Conservation (phyloP, 768 basidiomycete genomes). For the Trametes coccinea region DNA sequence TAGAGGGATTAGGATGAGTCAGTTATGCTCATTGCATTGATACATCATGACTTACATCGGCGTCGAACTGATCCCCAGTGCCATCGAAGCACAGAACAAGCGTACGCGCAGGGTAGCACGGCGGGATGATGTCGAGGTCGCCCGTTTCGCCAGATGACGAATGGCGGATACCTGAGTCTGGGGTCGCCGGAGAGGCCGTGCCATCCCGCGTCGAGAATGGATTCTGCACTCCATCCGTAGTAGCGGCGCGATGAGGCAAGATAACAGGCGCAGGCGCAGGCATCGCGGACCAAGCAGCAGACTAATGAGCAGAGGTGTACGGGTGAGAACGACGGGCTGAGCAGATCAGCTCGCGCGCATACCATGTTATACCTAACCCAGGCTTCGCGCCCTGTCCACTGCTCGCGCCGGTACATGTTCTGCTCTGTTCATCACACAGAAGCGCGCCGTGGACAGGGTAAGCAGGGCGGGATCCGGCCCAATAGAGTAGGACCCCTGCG, state of each 20-base stretch:
- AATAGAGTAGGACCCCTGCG: neutral
- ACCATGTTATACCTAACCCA: no score
- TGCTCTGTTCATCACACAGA: neutral
- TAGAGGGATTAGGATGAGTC: no score
- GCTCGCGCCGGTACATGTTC: neutral
- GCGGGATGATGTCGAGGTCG: slow-evolving; percentile 25
- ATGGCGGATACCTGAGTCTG: neutral
- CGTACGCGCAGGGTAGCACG: slow-evolving; percentile 40
- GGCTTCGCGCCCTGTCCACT: no score
- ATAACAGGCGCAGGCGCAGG: neutral
- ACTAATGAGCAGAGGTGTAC: neutral
- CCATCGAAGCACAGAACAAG: slow-evolving; percentile 74
- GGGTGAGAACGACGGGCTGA: neutral
- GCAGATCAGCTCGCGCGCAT: no score
- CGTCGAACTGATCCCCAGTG: slow-evolving; percentile 64
- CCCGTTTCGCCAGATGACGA: slow-evolving; percentile 9
- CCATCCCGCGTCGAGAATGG: neutral
- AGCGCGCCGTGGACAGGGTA: neutral
- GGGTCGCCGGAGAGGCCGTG: neutral
- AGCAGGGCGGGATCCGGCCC: neutral
- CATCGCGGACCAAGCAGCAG: neutral
- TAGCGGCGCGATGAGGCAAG: slow-evolving; percentile 7
- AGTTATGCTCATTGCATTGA: neutral
- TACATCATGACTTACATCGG: slow-evolving; percentile 46
- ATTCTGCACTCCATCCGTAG: neutral